Percentiles rank a stretch among this genome's conserved stretches.
These are phyloP conservation scores for Colletotrichum echinochloae DNA, from an alignment of 2,329 filamentous ascomycete species.

Conservation along the genomic window DNA sequence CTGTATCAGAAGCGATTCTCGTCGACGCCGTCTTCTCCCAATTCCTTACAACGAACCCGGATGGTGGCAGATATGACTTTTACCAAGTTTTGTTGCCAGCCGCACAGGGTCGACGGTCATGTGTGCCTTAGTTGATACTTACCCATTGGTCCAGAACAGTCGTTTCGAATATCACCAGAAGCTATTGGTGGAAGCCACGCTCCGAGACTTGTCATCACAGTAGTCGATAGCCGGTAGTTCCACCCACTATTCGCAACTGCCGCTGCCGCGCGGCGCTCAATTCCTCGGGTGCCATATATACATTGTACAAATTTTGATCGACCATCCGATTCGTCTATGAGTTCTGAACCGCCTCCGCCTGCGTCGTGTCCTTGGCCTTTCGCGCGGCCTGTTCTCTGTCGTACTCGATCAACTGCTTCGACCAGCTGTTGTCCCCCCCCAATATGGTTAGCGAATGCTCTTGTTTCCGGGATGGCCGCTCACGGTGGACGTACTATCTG, in stretches of 20 bases:
- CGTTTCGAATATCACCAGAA: not conserved
- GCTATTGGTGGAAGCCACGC: not conserved
- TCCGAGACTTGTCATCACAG: not conserved
- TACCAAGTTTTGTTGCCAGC: not conserved
- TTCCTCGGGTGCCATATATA: constrained; percentile 38
- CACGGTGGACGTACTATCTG: constrained; percentile 73
- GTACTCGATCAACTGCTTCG: constrained; percentile 59
- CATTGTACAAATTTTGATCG: constrained; percentile 35
- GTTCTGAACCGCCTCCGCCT: constrained; percentile 39
- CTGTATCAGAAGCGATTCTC: not conserved
- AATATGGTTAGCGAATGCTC: constrained; percentile 29
- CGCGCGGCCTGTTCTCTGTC: constrained; percentile 55
- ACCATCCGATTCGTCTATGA: constrained; percentile 28
- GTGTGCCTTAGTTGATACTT: too few species aligned
- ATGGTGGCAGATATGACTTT: not conserved
- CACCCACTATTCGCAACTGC: constrained; percentile 23
- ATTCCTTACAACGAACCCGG: not conserved
- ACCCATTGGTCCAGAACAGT: not conserved
- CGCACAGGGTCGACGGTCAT: not conserved
- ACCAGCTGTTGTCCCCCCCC: constrained; percentile 53
- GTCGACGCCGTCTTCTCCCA: not conserved
- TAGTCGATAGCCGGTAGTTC: not conserved
- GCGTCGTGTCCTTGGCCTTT: constrained; percentile 48
- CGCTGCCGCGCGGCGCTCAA: constrained; percentile 35
- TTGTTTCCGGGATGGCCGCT: not conserved